These are phyloP conservation scores for Boletus bicolor DNA, from an alignment of 768 basidiomycete genomes.

Conservation along the genomic window DNA sequence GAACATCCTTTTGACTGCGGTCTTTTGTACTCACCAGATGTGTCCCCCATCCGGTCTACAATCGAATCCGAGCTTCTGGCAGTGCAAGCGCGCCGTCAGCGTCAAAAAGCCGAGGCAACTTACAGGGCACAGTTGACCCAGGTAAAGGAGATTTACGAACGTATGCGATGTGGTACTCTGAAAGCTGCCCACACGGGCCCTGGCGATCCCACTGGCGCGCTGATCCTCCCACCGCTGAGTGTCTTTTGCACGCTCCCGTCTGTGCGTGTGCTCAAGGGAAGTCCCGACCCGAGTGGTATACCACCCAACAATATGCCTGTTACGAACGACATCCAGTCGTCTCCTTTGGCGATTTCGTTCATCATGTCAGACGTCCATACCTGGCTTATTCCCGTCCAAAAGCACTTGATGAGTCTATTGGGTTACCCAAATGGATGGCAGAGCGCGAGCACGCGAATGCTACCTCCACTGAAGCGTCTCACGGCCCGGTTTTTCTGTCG, in stretches of 20 bases:
- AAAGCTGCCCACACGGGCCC: not conserved
- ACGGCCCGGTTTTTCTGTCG: slow-evolving; percentile 60
- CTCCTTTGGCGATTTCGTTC: slow-evolving; percentile 34
- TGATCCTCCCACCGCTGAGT: slow-evolving; percentile 42
- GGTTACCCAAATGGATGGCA: slow-evolving; percentile 52
- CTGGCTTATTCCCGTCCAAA: slow-evolving; percentile 49
- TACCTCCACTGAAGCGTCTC: slow-evolving; percentile 57
- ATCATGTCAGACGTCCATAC: slow-evolving; percentile 42
- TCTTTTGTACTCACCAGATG: slow-evolving; percentile 13
- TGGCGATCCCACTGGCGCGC: not conserved
- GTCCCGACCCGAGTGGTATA: slow-evolving; percentile 15
- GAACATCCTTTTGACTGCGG: no score
- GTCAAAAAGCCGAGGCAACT: slow-evolving; percentile 26
- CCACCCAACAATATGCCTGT: not conserved
- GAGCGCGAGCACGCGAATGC: slow-evolving; percentile 39
- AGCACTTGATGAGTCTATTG: slow-evolving; percentile 42
- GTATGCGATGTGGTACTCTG: slow-evolving; percentile 37
- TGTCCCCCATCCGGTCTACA: slow-evolving; percentile 7
- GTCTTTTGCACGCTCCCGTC: slow-evolving; percentile 51
- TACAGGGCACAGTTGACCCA: slow-evolving; percentile 31
- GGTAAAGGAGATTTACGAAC: slow-evolving; percentile 43
- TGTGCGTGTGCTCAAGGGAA: slow-evolving; percentile 34
- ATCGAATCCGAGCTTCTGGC: slow-evolving; percentile 32
- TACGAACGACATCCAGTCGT: slow-evolving; percentile 21
- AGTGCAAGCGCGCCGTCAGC: slow-evolving; percentile 24